Evolutionary conservation across 2,329 filamentous ascomycete species (phyloP).

Genomic region (Colletotrichum viniferum): DNA sequence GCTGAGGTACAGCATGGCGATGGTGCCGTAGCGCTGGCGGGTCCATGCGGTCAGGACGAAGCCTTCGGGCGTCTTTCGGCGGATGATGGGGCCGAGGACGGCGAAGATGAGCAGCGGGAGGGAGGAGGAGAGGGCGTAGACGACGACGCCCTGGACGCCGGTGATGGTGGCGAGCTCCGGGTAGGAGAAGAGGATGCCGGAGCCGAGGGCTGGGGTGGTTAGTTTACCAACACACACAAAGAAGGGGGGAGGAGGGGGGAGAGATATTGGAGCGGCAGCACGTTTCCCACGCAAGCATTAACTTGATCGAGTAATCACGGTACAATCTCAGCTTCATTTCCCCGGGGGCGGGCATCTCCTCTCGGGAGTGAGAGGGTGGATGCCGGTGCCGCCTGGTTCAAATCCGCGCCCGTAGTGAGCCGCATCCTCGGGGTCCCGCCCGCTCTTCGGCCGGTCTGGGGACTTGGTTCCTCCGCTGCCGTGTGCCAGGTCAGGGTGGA

Average conservation of each 20-base stretch:
- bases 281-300: constrained; percentile 99
- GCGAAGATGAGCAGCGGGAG: constrained; percentile 79
- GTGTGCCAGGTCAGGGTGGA: neutral
- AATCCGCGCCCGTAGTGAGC: constrained; percentile 89
- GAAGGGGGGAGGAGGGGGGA: constrained; percentile 29
- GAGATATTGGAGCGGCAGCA: constrained; percentile 79
- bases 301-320: constrained; percentile 97
- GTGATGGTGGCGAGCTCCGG: constrained; percentile 80
- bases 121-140: constrained; percentile 76
- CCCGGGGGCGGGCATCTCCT: constrained; percentile 45
- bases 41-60: constrained; percentile 89
- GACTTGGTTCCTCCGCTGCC: neutral
- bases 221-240: constrained; percentile 35
- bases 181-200: constrained; percentile 83
- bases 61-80: constrained; percentile 79
- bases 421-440: constrained; percentile 47
- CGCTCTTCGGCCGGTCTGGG: neutral
- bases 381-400: constrained; percentile 45
- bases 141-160: constrained; percentile 77
- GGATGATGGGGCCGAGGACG: constrained; percentile 75
- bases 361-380: constrained; percentile 52
- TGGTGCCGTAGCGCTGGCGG: constrained; percentile 74
- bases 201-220: constrained; percentile 73
- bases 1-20: constrained; percentile 75
- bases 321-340: constrained; percentile 88